Evolutionary conservation across 441 rosid genomes (phyloP), one percentile per base, ranked within the genome.

Genomic region (Brassica hybrid): DNA sequence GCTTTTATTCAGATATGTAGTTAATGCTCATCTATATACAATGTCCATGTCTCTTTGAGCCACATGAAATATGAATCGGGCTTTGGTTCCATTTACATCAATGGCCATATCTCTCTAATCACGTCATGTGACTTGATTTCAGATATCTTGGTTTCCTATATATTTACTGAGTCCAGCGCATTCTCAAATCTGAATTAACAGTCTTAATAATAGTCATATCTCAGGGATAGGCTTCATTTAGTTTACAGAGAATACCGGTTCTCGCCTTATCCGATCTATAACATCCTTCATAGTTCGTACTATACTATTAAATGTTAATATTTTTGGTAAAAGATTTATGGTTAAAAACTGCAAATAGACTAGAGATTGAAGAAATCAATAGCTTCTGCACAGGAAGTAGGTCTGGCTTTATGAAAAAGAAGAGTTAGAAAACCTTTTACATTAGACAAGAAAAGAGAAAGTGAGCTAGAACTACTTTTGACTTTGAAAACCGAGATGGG

Each of bases 1-100:
- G 16, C 36, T 62, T 56, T 69, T 74, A 41, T 61, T 73, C 38
- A 73, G 76, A 72, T 68, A 61, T 73, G 71, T 52, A 79, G 56
- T 78, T 73, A 25, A 73, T 78, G 14, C 52, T 18, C 38, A 27
- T 65, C 18, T 65, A 41, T 43, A 27, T 54, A 54, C 21, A 54
- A 54, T 54, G 59, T 54, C 8, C 59, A 16, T 54, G 8, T 54
- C 59, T 54, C 59, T 54, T 36, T 38, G 45, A 70, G 60, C 32
- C 32, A 27, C 71, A 76, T 13, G 11, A 8, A 7, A 9, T 9
- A 38, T 38, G 41, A 56, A 8, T 43, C 16, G 67, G 32, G 52
- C 14, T 56, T 41, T 25, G 45, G 48, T 36, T 27, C 27, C 41
- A 14, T 27, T 63, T 70, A 54, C 21, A 48, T 61, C 0, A 41